Evolutionary conservation across 345 rosid genomes (phyloP), one percentile per base, ranked within the genome.

Genomic region (Corchorus olitorius): DNA sequence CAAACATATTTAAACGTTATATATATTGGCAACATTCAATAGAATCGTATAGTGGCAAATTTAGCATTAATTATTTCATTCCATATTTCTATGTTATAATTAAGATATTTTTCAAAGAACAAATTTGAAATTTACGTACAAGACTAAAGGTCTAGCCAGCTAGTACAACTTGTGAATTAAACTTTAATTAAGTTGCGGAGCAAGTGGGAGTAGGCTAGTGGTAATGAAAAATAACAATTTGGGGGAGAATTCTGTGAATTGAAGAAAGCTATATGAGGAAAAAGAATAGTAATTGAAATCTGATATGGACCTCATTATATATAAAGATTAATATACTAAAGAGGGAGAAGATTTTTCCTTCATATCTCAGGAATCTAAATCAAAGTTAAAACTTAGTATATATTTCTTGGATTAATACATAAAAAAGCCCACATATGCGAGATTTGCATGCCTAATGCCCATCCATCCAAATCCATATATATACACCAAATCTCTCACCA

Each of bases 361-460:
- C 73, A 52, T 4, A 70, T 52, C 60, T 50, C 60, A 70, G 60
- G 27, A 70, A 70, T 50, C 60, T 50, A 70, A 4, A 39, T 70
- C 73, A 17, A 34, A 33, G 14, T 3, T 45, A 45, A 9, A 8
- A 7, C 48, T 45, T 45, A 19, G 59, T 11, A 75, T 63, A 69
- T 75, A 77, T 78, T 16, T 48, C 86, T 87, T 83, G 45, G 73
- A 70, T 16, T 70, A 16, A 52, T 35, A 34, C 60, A 52, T 17
- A 15, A 34, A 65, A 61, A 74, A 33, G 33, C 86, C 86, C 80
- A 34, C 63, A 63, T 54, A 34, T 37, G 11, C 81, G 83, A 81
- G 90, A 81, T 84, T 6, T 84, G 88, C 81, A 75, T 75, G 60
- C 72, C 73, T 56, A 63, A 1, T 19, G 3, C 54, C 62, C 65